A percentile compares a stretch with the other conserved stretches of the same genome.
Conservation (phyloP, 225 moss, liverwort and hornwort genomes). For the Sphagnum tenellum region DNA sequence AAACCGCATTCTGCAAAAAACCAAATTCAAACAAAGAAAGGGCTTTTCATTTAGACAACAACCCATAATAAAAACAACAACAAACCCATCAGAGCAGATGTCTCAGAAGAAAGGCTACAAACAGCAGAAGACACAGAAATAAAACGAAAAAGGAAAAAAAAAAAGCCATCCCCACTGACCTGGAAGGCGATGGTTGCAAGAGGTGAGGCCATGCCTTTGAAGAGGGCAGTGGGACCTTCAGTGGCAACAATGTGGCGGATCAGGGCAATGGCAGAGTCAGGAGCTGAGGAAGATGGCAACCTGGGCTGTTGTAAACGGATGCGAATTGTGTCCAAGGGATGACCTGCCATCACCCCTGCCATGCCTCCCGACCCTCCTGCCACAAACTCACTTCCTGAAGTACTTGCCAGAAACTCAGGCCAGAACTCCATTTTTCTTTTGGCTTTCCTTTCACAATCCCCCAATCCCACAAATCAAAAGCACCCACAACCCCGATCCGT, state of each 20-base stretch:
- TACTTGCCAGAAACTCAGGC: constrained; percentile 86
- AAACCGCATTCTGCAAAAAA: constrained; percentile 74
- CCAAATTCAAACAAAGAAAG: too few species aligned
- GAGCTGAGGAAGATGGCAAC: constrained; percentile 27
- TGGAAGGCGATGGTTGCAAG: constrained; percentile 88
- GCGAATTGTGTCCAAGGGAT: constrained; percentile 86
- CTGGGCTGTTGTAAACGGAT: constrained; percentile 89
- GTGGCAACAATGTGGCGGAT: constrained; percentile 68
- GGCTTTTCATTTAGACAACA: too few species aligned
- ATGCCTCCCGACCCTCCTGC: constrained; percentile 94
- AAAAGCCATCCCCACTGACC: constrained; percentile 21
- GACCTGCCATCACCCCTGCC: constrained; percentile 84
- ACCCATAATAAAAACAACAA: too few species aligned
- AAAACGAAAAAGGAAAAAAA: constrained; percentile 2
- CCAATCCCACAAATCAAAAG: background rate
- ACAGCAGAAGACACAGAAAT: background rate
- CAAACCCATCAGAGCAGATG: too few species aligned
- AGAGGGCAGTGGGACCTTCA: constrained; percentile 84
- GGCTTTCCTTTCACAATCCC: background rate
- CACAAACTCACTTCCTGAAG: constrained; percentile 78
- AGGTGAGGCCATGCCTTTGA: constrained; percentile 94
- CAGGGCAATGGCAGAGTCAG: constrained; percentile 54
- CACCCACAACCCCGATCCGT: too few species aligned
- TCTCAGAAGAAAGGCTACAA: too few species aligned
- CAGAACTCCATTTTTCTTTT: constrained; percentile 64